Conservation (phyloP, 306 rosid species). For the Begonia fuchsioides region DNA sequence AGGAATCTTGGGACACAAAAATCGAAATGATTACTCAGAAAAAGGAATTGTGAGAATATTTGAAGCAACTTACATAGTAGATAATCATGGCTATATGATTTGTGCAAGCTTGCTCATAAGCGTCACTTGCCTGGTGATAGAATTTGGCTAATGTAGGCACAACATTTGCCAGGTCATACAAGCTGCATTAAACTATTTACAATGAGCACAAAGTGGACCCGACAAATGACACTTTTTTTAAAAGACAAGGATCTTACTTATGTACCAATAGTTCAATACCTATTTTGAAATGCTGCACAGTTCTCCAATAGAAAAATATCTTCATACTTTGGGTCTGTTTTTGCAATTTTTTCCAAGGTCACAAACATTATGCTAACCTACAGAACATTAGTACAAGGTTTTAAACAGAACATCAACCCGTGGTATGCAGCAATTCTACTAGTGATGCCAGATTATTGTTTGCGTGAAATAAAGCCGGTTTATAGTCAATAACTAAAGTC, state of each 20-base stretch:
- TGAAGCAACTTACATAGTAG: slow-evolving; percentile 47
- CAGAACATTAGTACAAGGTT: slow-evolving; percentile 8
- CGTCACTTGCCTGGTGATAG: slow-evolving; percentile 98
- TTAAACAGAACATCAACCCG: not conserved
- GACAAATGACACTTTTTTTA: not conserved
- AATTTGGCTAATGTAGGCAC: slow-evolving; percentile 97
- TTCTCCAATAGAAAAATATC: slow-evolving; percentile 87
- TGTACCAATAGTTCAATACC: slow-evolving; percentile 50
- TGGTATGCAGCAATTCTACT: not conserved
- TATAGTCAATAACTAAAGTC: no score
- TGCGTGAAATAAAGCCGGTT: no score
- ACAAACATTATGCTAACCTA: slow-evolving; percentile 97
- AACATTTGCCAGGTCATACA: slow-evolving; percentile 90
- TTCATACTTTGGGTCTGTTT: slow-evolving; percentile 75
- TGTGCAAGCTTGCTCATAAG: slow-evolving; percentile 90
- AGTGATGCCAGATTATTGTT: no score
- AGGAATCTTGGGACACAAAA: not conserved
- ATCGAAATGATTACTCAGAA: not conserved
- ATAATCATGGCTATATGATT: slow-evolving; percentile 84
- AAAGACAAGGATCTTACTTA: slow-evolving; percentile 1
- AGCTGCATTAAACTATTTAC: slow-evolving; percentile 29
- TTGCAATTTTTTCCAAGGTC: slow-evolving; percentile 76
- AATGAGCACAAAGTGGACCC: slow-evolving; percentile 13
- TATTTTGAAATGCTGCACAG: slow-evolving; percentile 96
- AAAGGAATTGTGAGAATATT: slow-evolving; percentile 2